Evolutionary conservation across 2,329 filamentous ascomycete genomes (phyloP).

Genomic region (Myriosclerotinia scirpicola): DNA sequence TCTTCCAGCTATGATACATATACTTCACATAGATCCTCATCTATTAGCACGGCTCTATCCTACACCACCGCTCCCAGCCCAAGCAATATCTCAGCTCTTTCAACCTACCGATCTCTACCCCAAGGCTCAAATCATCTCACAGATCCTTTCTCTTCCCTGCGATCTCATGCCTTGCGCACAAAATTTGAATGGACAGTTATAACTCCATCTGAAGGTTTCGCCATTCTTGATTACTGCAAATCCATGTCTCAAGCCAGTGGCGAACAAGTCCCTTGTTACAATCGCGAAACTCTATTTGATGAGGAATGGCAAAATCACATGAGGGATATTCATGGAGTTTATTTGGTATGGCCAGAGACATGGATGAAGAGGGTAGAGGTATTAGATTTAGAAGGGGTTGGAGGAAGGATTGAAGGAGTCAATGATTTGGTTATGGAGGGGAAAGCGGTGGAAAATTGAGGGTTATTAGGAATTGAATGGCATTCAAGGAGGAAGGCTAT

Average conservation of each 20-base stretch:
- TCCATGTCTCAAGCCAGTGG: constrained; percentile 24
- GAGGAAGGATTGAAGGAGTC: constrained; percentile 36
- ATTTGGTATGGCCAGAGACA: constrained; percentile 38
- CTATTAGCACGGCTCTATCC: constrained; percentile 25
- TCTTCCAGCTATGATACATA: constrained; percentile 24
- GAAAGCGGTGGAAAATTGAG: constrained; percentile 1
- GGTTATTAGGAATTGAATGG: constrained; percentile 3
- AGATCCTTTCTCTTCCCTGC: constrained; percentile 34
- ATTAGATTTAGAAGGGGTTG: constrained; percentile 37
- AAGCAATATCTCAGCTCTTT: constrained; percentile 8
- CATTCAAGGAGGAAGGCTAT: not conserved
- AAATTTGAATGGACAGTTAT: constrained; percentile 38
- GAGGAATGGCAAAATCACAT: constrained; percentile 40
- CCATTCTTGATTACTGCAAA: constrained; percentile 37
- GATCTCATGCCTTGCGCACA: constrained; percentile 34
- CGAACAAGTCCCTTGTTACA: constrained; percentile 34
- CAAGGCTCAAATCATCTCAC: constrained; percentile 1
- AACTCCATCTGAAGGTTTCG: constrained; percentile 35
- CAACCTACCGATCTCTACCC: constrained; percentile 4
- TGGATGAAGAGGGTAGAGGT: constrained; percentile 40
- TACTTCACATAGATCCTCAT: constrained; percentile 26
- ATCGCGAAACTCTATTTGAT: constrained; percentile 38
- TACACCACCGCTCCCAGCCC: constrained; percentile 28
- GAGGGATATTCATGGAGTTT: constrained; percentile 39
- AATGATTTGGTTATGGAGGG: constrained; percentile 38